Evolutionary conservation across 306 rosid species (phyloP), one percentile per base, ranked within the genome.

Genomic region (Hylodesmum podocarpum): DNA sequence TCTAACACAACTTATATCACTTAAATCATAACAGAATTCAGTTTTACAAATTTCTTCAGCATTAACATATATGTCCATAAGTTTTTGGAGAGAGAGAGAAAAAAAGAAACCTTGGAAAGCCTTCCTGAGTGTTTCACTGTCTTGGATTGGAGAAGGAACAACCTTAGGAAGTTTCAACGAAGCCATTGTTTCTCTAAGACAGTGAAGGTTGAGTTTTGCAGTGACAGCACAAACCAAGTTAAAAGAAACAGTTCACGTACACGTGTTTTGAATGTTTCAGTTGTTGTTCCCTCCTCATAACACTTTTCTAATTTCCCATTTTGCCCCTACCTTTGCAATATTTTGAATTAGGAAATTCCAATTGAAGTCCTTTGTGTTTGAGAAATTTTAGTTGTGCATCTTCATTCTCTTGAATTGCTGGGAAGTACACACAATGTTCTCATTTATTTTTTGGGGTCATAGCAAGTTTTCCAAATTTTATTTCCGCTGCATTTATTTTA

Each of bases 71-170:
- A 12, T 18, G 2, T 41, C 25, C n/a, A 43, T 36, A 10, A 8
- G 9, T 22, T 15, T 62, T 33, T 41, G 9, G 10, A 53, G 59
- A 73, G 50, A 57, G 65, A 41, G 75, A 80, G 25, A 78, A 12
- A 47, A 39, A 55, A 36, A 88, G 63, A 57, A 29, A 96, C 99
- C 99, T 70, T 92, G 79, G 66, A 91, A 83, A 70, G 99, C 89
- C 15, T 82, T 84, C 68, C 88, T 80, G 59, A 96, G 97, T 33
- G 87, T 81, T 67, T 87, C 85, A 70, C 86, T 68, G 72, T 96
- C 99, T 4, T 88, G 73, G 28, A 77, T 80, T 1, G 99, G 89
- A 82, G 98, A 82, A 82, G 97, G 98, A 84, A 81, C 87, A 82
- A 72, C 2, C 64, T 82, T 88, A 16, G 99, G 97, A 15, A 90